Conservation (phyloP, 2,329 filamentous ascomycete species). For the Drechslerella stenobrocha region DNA sequence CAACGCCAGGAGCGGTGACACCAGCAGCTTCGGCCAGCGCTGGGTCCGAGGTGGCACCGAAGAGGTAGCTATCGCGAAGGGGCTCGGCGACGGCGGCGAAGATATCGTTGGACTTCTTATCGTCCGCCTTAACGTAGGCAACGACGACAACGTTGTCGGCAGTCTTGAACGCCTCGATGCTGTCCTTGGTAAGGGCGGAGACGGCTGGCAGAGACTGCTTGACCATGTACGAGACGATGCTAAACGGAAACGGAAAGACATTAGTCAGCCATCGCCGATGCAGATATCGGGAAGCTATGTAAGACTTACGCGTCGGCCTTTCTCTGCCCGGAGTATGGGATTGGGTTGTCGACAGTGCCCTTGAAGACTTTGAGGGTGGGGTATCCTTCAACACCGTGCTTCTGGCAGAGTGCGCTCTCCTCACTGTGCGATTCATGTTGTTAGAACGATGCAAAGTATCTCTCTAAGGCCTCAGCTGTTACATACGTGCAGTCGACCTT, state of each 20-base stretch:
- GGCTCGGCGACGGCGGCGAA: slow-evolving; percentile 74
- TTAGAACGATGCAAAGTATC: slow-evolving; percentile 2
- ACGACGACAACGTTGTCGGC: slow-evolving; percentile 95
- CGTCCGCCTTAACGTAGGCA: slow-evolving; percentile 77
- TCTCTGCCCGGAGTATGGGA: slow-evolving; percentile 83
- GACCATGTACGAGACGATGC: slow-evolving; percentile 84
- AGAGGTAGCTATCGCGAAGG: slow-evolving; percentile 87
- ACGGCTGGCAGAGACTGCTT: slow-evolving; percentile 96
- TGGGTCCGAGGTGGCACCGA: slow-evolving; percentile 82
- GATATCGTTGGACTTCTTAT: slow-evolving; percentile 83
- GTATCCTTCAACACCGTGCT: slow-evolving; percentile 92
- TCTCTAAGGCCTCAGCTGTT: not conserved
- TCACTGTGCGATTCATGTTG: slow-evolving; percentile 79
- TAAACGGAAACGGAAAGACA: slow-evolving; percentile 52
- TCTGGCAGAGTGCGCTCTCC: slow-evolving; percentile 86
- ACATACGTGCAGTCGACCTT: slow-evolving; percentile 63
- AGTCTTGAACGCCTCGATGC: slow-evolving; percentile 93
- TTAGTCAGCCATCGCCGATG: not conserved
- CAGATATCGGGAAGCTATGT: slow-evolving; percentile 47
- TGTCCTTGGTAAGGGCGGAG: slow-evolving; percentile 77
- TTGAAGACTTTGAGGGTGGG: slow-evolving; percentile 98
- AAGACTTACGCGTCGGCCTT: slow-evolving; percentile 72
- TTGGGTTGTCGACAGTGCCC: slow-evolving; percentile 70
- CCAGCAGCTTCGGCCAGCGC: slow-evolving; percentile 85
- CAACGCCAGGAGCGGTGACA: slow-evolving; percentile 80